Evolutionary conservation across 2,329 filamentous ascomycete genomes (phyloP), one percentile per base, ranked within the genome.

Genomic region (Aspergillus eucalypticola): DNA sequence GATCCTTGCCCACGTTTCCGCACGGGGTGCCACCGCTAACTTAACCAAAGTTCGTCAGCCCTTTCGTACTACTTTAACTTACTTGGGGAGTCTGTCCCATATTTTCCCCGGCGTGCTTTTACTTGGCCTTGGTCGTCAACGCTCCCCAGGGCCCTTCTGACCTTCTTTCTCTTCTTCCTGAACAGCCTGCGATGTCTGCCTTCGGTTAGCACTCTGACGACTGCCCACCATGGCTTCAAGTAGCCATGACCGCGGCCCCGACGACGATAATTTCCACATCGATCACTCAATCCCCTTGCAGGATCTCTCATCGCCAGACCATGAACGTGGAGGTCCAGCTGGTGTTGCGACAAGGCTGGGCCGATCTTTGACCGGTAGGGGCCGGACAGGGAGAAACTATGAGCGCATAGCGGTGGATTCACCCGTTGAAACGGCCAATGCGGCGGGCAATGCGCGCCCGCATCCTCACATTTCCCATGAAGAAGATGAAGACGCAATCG

Each of bases 231-330:
- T 79, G 76, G 76, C 76, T 69, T 73, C 76, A 55, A 73, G 70
- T 66, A 71, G 69, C 67, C 71, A 73, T 63, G 69, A 66, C 65
- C 66, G 64, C 66, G 69, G 68, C 62, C 60, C 69, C 65, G 60
- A 67, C 60, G 64, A 67, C 56, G 67, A 73, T 41, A 66, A 66
- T 55, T 62, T 64, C 56, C 63, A 68, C 21, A 63, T 64, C n/a
- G 63, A 71, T 60, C 76, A 78, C 57, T 88, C 88, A 63, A 93
- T 95, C 77, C 90, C 89, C 61, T 80, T 94, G 60, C 88, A 88
- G 75, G 85, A 88, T 67, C 79, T 90, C 38, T 79, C 79, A 11
- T 73, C 75, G 60, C 72, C 74, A 35, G 73, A 71, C 25, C 66
- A 69, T 62, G 66, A 75, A 27, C 65, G 70, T 63, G 66, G 65